A percentile compares a stretch with the other conserved stretches of the same genome.
Conservation (phyloP, 306 rosid species). For the Prunus salicina region DNA sequence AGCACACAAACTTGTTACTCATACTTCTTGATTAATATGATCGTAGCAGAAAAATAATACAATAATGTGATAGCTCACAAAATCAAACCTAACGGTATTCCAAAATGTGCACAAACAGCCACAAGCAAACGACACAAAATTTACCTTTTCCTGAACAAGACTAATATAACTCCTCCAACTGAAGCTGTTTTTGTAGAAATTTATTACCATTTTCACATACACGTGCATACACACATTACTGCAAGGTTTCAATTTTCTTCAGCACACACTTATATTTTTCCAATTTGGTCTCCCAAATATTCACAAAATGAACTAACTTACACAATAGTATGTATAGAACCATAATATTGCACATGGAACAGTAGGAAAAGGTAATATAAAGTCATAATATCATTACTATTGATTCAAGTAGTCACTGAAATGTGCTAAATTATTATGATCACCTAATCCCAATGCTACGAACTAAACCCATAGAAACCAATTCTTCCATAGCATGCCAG, state of each 20-base stretch:
- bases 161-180: background rate
- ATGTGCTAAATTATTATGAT: background rate
- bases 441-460: constrained; percentile 97
- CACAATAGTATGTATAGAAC: background rate
- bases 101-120: background rate
- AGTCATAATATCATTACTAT: background rate
- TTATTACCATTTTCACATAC: background rate
- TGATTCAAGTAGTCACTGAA: background rate
- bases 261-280: background rate
- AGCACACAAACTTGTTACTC: background rate
- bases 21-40: background rate
- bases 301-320: background rate
- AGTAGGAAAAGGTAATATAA: background rate
- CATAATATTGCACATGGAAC: background rate
- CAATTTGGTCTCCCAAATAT: background rate
- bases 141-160: background rate
- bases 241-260: background rate
- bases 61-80: background rate
- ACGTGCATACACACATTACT: background rate
- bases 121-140: background rate
- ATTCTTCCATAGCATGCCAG: constrained; percentile 90
- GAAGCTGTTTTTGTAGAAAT: background rate
- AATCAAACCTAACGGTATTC: background rate
- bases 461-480: constrained; percentile 81
- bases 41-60: background rate